Evolutionary conservation across 345 rosid genomes (phyloP), one percentile per base, ranked within the genome.

Genomic region (Gossypium turneri): DNA sequence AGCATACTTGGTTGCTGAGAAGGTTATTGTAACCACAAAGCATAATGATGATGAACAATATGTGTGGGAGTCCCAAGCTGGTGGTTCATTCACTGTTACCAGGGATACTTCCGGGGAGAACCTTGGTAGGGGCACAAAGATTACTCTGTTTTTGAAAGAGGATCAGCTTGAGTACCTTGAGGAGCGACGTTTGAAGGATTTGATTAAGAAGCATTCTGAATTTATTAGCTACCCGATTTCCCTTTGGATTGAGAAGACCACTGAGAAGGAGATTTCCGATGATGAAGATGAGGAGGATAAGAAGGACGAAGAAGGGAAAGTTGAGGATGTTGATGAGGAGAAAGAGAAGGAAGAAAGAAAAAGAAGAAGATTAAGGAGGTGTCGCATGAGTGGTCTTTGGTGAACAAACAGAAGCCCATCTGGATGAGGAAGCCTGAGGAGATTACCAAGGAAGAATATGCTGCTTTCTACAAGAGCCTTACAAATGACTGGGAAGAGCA

Each of bases 361-460:
- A 92, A 90, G 88, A 92, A 92, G 85, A 92, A 86, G 89, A 90
- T 92, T 66, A 92, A 92, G 88, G 97, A 92, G 74, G 93, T 92
- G 11, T 92, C 97, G 24, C 86, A 90, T 12, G 97, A 92, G 25
- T 92, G 94, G 97, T 84, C 87, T 22, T 78, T 93, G 82, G 86
- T 91, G 43, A 93, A 93, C 92, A 93, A 93, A 83, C 98, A 93
- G 84, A 93, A 93, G 20, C 98, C 98, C 0, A 89, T 93, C 29
- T 93, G 97, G 98, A 89, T 93, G 98, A 90, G 97, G 89, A 93
- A 93, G 72, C 90, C 98, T 0, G 98, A 93, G 83, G 98, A 93
- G 76, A 93, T 93, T 76, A 79, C 73, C 2, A 93, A 93, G 87
- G 98, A 93, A 68, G 98, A 93, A 22, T 93, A 93, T 76, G 85